Percentiles rank a stretch among this genome's conserved stretches.
Conservation (phyloP, 164 flowering plant genomes). For the Macadamia integrifolia region DNA sequence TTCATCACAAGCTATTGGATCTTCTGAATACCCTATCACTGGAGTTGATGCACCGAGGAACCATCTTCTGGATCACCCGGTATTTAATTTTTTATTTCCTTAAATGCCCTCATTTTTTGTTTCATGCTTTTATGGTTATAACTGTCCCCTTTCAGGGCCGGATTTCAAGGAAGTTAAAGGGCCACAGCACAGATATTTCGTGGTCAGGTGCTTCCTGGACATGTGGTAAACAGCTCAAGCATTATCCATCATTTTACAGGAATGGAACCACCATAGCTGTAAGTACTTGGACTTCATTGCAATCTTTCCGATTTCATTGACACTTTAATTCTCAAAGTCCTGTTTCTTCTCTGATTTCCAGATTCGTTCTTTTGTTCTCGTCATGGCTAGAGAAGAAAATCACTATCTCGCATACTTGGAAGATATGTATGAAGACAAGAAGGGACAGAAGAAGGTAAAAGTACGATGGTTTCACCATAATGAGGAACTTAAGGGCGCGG, state of each 20-base stretch:
- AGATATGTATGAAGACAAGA: constrained; percentile 95
- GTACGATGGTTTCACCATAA: constrained; percentile 96
- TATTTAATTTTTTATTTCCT: constrained; percentile 17
- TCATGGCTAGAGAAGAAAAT: constrained; percentile 82
- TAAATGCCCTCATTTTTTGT: not conserved
- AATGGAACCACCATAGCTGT: constrained; percentile 73
- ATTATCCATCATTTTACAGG: constrained; percentile 74
- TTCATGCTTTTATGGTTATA: not conserved
- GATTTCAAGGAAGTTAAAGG: constrained; percentile 40
- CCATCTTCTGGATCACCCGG: constrained; percentile 36
- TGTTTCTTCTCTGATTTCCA: constrained; percentile 28
- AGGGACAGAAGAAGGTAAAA: constrained; percentile 86
- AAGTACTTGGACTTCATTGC: constrained; percentile 20
- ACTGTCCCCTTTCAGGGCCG: constrained; percentile 38
- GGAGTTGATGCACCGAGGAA: constrained; percentile 25
- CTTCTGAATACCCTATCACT: constrained; percentile 21
- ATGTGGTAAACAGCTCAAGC: constrained; percentile 89
- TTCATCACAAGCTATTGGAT: constrained; percentile 22
- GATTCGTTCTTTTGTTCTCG: constrained; percentile 86
- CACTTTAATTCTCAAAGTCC: not conserved
- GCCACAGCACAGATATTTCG: constrained; percentile 51
- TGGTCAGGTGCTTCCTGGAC: constrained; percentile 94
- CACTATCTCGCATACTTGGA: constrained; percentile 87
- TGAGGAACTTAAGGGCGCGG: constrained; percentile 65
- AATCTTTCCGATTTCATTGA: not conserved